A percentile compares a stretch with the other conserved stretches of the same genome.
These are phyloP conservation scores for Zymoseptoria brevis DNA, from an alignment of 2,329 filamentous ascomycete species.

Conservation along the genomic window DNA sequence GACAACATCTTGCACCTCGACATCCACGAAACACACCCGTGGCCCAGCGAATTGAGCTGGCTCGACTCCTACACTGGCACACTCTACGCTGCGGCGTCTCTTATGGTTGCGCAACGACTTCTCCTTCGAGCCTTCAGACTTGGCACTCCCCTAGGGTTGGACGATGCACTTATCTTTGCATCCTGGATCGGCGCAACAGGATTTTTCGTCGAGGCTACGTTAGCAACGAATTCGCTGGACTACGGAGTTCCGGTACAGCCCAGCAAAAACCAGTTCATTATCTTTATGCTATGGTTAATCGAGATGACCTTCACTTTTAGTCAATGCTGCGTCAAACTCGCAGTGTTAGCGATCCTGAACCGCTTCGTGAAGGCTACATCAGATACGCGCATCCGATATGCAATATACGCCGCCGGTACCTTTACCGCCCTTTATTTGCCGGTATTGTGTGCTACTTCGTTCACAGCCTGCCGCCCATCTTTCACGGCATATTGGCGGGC, in stretches of 20 bases:
- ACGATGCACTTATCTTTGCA: conserved; percentile 19
- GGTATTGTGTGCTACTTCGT: neutral
- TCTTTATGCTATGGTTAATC: conserved; percentile 21
- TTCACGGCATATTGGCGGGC: neutral
- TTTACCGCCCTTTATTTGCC: neutral
- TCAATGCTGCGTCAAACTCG: neutral
- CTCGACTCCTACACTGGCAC: conserved; percentile 25
- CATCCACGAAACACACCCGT: neutral
- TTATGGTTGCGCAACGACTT: conserved; percentile 23
- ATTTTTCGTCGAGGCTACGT: conserved; percentile 20
- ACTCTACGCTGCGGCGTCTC: conserved; percentile 20
- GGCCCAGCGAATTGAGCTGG: conserved; percentile 15
- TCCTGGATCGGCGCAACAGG: conserved; percentile 8
- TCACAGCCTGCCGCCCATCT: neutral
- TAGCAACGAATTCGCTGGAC: conserved; percentile 21
- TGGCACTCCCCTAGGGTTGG: conserved; percentile 24
- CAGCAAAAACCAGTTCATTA: conserved; percentile 16
- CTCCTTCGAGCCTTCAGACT: conserved; percentile 25
- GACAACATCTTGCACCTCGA: neutral
- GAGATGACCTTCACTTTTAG: conserved; percentile 29
- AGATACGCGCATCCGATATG: neutral
- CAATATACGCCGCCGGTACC: neutral
- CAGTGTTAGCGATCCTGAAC: neutral
- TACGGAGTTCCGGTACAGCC: conserved; percentile 32
- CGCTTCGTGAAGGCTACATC: neutral